Conservation (phyloP, 2,329 filamentous ascomycete genomes). For the Epichloe gansuensis region DNA sequence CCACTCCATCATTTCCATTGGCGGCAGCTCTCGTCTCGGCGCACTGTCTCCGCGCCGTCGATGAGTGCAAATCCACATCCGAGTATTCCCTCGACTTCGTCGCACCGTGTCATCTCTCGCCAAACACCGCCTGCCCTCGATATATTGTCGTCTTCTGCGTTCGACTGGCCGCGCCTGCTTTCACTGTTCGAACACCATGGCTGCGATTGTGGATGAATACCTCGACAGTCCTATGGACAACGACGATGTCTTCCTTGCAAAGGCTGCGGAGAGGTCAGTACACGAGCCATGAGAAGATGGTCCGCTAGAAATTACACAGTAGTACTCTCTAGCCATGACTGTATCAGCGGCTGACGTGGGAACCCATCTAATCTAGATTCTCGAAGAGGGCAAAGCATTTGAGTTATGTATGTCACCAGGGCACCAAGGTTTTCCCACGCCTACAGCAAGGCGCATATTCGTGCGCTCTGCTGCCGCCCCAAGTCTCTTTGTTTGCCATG, state of each 20-base stretch:
- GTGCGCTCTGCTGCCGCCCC: background rate
- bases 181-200: constrained; percentile 22
- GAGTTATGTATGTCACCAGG: constrained; percentile 64
- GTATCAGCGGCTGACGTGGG: constrained; percentile 1
- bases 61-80: constrained; percentile 1
- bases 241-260: constrained; percentile 82
- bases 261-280: constrained; percentile 71
- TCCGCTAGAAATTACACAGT: background rate
- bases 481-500: background rate
- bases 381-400: constrained; percentile 97
- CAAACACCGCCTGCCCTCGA: background rate
- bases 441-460: background rate
- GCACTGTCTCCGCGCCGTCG: background rate
- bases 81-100: background rate
- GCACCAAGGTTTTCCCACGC: background rate
- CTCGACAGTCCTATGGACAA: constrained; percentile 56
- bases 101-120: background rate
- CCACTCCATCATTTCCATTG: background rate
- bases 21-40: background rate
- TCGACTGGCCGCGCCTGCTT: background rate
- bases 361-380: constrained; percentile 47
- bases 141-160: background rate
- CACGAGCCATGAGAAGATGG: background rate
- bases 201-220: constrained; percentile 46
- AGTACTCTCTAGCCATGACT: background rate